These are phyloP conservation scores for Gossypium herbaceum DNA, from an alignment of 345 rosid species.

Conservation along the genomic window DNA sequence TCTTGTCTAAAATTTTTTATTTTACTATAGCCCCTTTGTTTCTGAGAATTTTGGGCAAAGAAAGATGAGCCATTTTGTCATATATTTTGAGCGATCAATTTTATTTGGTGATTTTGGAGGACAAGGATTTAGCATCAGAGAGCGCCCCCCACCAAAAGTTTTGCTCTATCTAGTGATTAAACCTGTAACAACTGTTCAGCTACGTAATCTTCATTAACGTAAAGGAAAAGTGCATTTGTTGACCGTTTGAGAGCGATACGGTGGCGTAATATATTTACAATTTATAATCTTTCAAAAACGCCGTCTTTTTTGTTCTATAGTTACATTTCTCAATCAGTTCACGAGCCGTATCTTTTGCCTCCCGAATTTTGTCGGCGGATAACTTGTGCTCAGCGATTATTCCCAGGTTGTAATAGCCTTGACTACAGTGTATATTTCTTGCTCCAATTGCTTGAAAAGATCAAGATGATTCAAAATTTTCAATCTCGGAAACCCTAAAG, in stretches of 20 bases:
- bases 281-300: too few species aligned
- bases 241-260: too few species aligned
- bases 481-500: neutral
- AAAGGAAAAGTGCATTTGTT: neutral
- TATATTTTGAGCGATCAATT: neutral
- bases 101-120: neutral
- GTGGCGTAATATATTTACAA: too few species aligned
- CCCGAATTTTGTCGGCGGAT: too few species aligned
- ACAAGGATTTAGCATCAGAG: too few species aligned
- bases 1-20: neutral
- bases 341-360: too few species aligned
- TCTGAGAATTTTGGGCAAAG: neutral
- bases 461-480: neutral
- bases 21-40: neutral
- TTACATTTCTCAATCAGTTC: too few species aligned
- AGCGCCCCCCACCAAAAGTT: neutral
- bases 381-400: too few species aligned
- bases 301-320: too few species aligned
- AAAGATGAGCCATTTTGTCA: slow-evolving; percentile 3
- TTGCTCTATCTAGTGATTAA: neutral
- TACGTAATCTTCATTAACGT: neutral
- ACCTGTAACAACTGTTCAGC: too few species aligned
- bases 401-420: slow-evolving; percentile 10
- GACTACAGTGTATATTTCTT: slow-evolving; percentile 75
- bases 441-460: slow-evolving; percentile 60